Conservation (phyloP, 1,284 basidiomycete species). For the Garcileccinum viscosum region DNA sequence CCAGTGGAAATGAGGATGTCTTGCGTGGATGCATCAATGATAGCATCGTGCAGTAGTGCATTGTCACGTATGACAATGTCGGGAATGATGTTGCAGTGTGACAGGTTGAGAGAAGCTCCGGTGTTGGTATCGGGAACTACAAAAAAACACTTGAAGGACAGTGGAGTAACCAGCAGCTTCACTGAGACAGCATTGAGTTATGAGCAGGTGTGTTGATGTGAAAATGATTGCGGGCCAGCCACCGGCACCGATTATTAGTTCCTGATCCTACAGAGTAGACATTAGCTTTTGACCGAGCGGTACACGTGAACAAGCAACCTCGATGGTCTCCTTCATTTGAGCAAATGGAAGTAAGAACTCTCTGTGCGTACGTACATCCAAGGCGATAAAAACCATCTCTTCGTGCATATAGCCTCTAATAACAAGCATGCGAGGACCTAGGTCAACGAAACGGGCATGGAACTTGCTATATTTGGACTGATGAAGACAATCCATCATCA, state of each 20-base stretch:
- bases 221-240: constrained; percentile 11
- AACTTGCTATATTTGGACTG: constrained; percentile 11
- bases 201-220: constrained; percentile 26
- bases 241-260: neutral
- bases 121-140: constrained; percentile 3
- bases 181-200: constrained; percentile 4
- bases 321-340: neutral
- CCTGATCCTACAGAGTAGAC: neutral
- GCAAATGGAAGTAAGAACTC: neutral
- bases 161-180: constrained; percentile 5
- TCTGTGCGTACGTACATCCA: constrained; percentile 20
- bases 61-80: neutral
- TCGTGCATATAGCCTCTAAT: neutral
- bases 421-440: constrained; percentile 23
- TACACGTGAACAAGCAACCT: constrained; percentile 4
- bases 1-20: constrained; percentile 19
- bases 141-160: constrained; percentile 19
- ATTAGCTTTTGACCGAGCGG: neutral
- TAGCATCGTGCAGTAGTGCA: constrained; percentile 19
- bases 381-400: constrained; percentile 1
- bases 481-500: constrained; percentile 19
- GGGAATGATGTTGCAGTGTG: constrained; percentile 12
- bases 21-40: constrained; percentile 12
- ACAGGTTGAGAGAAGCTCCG: constrained; percentile 6
- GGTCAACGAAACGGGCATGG: constrained; percentile 1